A percentile compares a stretch with the other conserved stretches of the same genome.
These are phyloP conservation scores for Lipomyces orientalis DNA, from an alignment of 805 yeast species.

Conservation along the genomic window DNA sequence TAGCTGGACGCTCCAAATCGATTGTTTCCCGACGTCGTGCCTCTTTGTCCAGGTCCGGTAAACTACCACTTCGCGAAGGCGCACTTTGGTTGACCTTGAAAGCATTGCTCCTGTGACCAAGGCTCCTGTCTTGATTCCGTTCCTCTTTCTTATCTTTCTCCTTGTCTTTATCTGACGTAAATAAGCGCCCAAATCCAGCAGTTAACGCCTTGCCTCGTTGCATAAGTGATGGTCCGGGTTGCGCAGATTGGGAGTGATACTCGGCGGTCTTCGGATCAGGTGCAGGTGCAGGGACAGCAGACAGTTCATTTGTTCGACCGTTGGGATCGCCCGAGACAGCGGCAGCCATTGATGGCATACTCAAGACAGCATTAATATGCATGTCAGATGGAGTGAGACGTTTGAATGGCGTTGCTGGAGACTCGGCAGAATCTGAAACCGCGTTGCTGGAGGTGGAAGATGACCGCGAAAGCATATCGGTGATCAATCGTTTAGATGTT, in stretches of 20 bases:
- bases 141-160: constrained; percentile 12
- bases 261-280: not conserved
- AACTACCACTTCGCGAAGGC: constrained; percentile 9
- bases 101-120: not conserved
- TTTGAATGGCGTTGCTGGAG: not conserved
- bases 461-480: constrained; percentile 4
- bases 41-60: not conserved
- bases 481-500: constrained; percentile 1
- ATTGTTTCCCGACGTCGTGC: not conserved
- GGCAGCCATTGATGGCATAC: constrained; percentile 14
- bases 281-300: constrained; percentile 10
- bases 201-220: constrained; percentile 18
- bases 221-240: constrained; percentile 10
- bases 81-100: not conserved
- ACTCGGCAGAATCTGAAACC: not conserved
- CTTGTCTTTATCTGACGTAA: constrained; percentile 26
- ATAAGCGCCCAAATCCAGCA: constrained; percentile 25
- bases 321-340: constrained; percentile 1
- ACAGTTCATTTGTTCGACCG: constrained; percentile 21
- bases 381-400: constrained; percentile 2
- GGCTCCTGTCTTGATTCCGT: not conserved
- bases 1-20: constrained; percentile 12
- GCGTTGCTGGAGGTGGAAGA: not conserved
- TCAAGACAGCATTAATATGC: not conserved
- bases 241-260: not conserved